Evolutionary conservation across 768 basidiomycete genomes (phyloP).

Genomic region (Mycena metata): DNA sequence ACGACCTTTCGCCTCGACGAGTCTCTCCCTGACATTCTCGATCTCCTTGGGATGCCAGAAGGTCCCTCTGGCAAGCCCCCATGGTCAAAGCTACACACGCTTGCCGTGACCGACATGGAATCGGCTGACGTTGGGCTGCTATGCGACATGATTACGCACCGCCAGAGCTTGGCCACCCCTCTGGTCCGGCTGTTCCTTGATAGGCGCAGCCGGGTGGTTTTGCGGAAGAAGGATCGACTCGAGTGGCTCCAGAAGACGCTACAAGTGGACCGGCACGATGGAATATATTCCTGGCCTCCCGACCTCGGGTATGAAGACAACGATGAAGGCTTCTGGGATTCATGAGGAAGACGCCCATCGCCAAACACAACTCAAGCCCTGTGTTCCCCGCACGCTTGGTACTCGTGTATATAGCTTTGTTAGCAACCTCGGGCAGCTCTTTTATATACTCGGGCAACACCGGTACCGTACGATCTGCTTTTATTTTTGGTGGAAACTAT

Average conservation of each 20-base stretch:
- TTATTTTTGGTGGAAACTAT: no score
- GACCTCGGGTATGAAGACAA: slow-evolving; percentile 56
- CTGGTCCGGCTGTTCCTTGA: slow-evolving; percentile 50
- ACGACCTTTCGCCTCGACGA: slow-evolving; percentile 52
- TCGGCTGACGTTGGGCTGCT: slow-evolving; percentile 48
- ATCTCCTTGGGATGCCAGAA: slow-evolving; percentile 44
- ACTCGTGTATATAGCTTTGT: no score
- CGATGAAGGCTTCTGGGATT: slow-evolving; percentile 45
- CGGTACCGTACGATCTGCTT: no score
- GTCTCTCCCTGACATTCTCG: slow-evolving; percentile 47
- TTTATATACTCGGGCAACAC: no score
- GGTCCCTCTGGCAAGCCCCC: slow-evolving; percentile 28
- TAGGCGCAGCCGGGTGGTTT: slow-evolving; percentile 51
- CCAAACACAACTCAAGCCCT: not conserved
- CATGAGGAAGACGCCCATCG: slow-evolving; percentile 1
- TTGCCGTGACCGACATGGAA: slow-evolving; percentile 52
- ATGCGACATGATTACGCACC: slow-evolving; percentile 47
- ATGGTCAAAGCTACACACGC: slow-evolving; percentile 54
- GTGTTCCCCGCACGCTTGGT: not conserved
- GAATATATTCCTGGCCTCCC: slow-evolving; percentile 54
- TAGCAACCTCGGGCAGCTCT: no score
- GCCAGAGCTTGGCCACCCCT: slow-evolving; percentile 39
- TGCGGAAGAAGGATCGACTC: slow-evolving; percentile 42
- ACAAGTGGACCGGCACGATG: slow-evolving; percentile 48
- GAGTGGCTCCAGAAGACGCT: slow-evolving; percentile 43